Conservation (phyloP, 306 rosid genomes). For the Cucumis melo region DNA sequence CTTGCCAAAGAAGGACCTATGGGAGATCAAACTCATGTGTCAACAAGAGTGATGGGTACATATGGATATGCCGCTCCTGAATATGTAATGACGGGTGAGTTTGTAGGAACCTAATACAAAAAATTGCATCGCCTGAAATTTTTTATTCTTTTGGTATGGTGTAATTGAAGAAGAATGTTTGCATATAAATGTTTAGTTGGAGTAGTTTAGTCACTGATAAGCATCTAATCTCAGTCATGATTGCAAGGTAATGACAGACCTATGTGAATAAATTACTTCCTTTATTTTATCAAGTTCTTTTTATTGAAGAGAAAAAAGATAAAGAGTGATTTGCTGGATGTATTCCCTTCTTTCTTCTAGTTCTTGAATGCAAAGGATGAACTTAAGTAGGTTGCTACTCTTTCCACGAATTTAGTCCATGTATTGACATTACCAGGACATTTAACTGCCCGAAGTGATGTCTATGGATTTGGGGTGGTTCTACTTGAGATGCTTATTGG, state of each 20-base stretch:
- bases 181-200: neutral
- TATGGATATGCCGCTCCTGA: conserved; percentile 76
- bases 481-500: conserved; percentile 69
- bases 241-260: neutral
- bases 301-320: neutral
- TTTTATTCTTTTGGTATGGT: neutral
- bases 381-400: neutral
- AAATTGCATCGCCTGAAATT: neutral
- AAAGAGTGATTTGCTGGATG: neutral
- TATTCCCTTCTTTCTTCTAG: neutral
- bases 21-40: conserved; percentile 77
- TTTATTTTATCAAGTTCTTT: neutral
- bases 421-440: conserved; percentile 38
- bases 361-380: conserved; percentile 5
- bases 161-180: neutral
- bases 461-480: conserved; percentile 71
- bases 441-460: conserved; percentile 69
- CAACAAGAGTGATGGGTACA: conserved; percentile 77
- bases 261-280: neutral
- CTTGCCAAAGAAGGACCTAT: conserved; percentile 80
- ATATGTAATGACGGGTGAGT: conserved; percentile 77
- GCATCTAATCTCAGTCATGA: neutral
- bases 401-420: conserved; percentile 11
- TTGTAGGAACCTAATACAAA: neutral
- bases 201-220: neutral